A percentile compares a stretch with the other conserved stretches of the same genome.
These are phyloP conservation scores for Lasiosphaeria miniovina DNA, from an alignment of 495 filamentous ascomycete species.

Conservation along the genomic window DNA sequence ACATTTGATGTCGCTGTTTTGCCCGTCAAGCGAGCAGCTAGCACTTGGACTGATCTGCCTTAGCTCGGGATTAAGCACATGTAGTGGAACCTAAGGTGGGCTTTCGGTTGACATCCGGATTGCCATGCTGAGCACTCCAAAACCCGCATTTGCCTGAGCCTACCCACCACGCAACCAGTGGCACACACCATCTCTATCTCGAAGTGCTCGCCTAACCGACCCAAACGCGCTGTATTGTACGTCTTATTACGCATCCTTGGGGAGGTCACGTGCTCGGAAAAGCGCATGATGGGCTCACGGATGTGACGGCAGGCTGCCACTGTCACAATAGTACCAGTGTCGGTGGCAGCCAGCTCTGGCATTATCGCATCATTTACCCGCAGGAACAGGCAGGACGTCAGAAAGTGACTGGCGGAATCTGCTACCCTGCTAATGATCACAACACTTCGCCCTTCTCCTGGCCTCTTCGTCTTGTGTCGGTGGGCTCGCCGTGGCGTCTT, in stretches of 20 bases:
- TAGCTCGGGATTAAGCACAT: constrained; percentile 1
- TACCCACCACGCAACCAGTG: neutral
- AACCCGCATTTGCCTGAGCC: neutral
- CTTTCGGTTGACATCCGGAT: neutral
- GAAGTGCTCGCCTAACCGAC: neutral
- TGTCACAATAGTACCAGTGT: neutral
- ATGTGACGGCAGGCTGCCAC: constrained; percentile 1
- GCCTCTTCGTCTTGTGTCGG: neutral
- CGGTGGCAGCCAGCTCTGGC: neutral
- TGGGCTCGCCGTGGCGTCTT: neutral
- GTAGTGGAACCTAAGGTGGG: neutral
- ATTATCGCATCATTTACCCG: constrained; percentile 11
- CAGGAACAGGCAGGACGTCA: neutral
- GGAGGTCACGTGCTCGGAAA: neutral
- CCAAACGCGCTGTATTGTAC: neutral
- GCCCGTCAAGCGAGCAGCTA: too few species aligned
- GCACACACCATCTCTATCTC: constrained; percentile 6
- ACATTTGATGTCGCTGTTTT: too few species aligned
- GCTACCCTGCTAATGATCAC: neutral
- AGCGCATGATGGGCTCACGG: neutral
- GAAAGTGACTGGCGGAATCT: neutral
- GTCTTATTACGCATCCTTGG: neutral
- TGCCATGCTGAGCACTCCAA: neutral
- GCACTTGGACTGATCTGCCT: neutral
- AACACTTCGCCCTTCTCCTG: neutral